phyloP scores from a whole-genome alignment of 768 basidiomycete species.

The Phanerochaete sordida region DNA sequence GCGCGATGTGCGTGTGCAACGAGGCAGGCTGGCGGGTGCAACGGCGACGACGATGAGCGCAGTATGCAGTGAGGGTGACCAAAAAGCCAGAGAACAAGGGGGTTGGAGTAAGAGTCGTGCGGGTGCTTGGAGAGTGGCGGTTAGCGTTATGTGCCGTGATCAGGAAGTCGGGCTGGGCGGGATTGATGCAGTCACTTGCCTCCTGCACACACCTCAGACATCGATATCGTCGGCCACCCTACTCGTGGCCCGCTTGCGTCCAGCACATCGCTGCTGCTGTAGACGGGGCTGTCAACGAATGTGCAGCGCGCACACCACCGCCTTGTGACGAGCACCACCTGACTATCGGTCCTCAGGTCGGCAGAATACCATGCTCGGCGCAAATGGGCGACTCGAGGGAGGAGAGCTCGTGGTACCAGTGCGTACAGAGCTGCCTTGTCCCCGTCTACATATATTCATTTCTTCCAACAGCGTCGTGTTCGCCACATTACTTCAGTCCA shows the following conservation, averaged over 20 bases:
- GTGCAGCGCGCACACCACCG: neutral
- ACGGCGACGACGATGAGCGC: too few species aligned
- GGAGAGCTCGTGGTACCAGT: constrained; percentile 3
- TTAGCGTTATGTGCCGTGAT: too few species aligned
- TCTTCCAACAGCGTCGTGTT: constrained; percentile 50
- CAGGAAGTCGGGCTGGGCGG: neutral
- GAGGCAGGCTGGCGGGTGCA: too few species aligned
- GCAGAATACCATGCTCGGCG: neutral
- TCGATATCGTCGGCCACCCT: neutral
- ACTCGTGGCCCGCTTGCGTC: neutral
- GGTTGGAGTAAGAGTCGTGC: neutral
- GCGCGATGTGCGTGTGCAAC: neutral
- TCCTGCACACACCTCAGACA: neutral
- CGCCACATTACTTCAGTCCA: constrained; percentile 73
- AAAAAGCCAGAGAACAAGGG: neutral
- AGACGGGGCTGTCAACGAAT: neutral
- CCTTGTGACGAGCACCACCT: constrained; percentile 1
- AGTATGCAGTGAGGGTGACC: too few species aligned
- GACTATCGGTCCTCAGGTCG: neutral
- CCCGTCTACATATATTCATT: neutral
- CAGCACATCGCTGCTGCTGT: neutral
- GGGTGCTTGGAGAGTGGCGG: neutral
- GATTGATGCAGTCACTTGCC: neutral
- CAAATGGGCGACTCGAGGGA: neutral
- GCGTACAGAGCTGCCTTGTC: too few species aligned